phyloP scores from a whole-genome alignment of 2,329 filamentous ascomycete genomes.

The Erysiphe neolycopersici region DNA sequence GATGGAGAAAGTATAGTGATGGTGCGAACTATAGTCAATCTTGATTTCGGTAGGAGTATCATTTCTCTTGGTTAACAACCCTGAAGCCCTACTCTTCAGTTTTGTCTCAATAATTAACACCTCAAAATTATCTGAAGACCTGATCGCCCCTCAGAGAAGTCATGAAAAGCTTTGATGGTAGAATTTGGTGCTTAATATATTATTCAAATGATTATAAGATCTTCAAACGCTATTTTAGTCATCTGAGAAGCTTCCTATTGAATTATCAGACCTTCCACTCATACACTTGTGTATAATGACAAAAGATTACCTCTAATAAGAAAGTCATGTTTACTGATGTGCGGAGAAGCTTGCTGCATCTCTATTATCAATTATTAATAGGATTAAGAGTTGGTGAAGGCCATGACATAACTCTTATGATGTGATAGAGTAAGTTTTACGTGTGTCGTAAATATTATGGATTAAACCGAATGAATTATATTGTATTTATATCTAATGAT shows the following conservation, averaged over 20 bases:
- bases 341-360: neutral
- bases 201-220: slow-evolving; percentile 10
- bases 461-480: too few species aligned
- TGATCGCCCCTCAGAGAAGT: neutral
- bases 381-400: too few species aligned
- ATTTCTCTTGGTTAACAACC: neutral
- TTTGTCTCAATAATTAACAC: neutral
- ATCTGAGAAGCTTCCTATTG: slow-evolving; percentile 10
- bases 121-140: neutral
- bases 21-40: too few species aligned
- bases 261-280: slow-evolving; percentile 9
- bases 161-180: neutral
- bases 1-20: too few species aligned
- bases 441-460: too few species aligned
- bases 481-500: too few species aligned
- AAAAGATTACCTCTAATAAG: slow-evolving; percentile 2
- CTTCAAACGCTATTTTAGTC: slow-evolving; percentile 6
- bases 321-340: neutral
- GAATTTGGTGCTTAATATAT: neutral
- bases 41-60: neutral
- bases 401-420: too few species aligned
- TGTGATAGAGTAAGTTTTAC: too few species aligned
- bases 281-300: slow-evolving; percentile 1
- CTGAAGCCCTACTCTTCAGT: neutral
- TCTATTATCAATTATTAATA: neutral